These are phyloP conservation scores for Neofusicoccum umdonicola DNA, from an alignment of 2,329 filamentous ascomycete genomes.

Conservation along the genomic window DNA sequence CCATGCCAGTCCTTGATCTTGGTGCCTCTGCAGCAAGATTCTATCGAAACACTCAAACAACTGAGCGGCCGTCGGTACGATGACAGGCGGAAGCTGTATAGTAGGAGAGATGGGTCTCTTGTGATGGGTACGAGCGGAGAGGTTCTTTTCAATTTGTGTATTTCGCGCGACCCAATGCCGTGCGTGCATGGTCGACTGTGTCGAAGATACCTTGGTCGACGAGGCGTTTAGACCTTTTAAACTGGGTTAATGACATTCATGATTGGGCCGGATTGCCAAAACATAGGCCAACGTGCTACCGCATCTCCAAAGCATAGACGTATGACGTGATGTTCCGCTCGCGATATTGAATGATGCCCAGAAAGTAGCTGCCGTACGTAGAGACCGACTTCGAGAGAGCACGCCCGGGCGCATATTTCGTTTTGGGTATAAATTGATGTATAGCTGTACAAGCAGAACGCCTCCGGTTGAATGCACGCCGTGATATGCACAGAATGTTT, in stretches of 20 bases:
- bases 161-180: background rate
- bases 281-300: background rate
- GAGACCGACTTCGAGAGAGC: background rate
- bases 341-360: no score
- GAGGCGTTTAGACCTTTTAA: constrained; percentile 1
- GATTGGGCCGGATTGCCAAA: background rate
- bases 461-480: background rate
- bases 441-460: constrained; percentile 14
- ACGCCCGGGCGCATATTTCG: background rate
- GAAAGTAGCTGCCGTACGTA: background rate
- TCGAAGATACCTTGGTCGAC: constrained; percentile 7
- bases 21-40: background rate
- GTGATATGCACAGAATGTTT: constrained; percentile 27
- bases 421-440: constrained; percentile 14
- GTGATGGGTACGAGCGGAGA: background rate
- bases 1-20: background rate
- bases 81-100: background rate
- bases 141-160: background rate
- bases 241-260: constrained; percentile 10
- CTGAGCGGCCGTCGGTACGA: background rate
- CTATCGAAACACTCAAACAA: background rate
- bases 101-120: background rate
- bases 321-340: no score
- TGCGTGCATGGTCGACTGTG: background rate
- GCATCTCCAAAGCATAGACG: no score